phyloP scores from a whole-genome alignment of 2,329 filamentous ascomycete genomes.

The Cladosporium sp. region DNA sequence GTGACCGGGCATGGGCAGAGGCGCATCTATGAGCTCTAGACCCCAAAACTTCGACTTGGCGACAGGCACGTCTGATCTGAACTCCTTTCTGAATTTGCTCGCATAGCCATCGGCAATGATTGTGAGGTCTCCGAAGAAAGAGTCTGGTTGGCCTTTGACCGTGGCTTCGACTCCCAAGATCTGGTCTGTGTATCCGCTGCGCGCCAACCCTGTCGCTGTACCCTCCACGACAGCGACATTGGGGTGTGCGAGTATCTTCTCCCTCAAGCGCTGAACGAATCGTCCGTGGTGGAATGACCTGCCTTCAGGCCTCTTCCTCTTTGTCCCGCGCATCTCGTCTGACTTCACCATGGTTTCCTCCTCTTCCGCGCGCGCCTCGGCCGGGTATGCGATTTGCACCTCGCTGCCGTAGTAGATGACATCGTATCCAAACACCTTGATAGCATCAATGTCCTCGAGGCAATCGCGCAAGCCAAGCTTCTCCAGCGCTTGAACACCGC shows the following conservation, averaged over 20 bases:
- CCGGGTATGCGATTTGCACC: constrained; percentile 76
- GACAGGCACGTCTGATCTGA: constrained; percentile 62
- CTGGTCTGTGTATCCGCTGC: constrained; percentile 62
- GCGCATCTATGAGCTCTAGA: constrained; percentile 84
- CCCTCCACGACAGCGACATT: constrained; percentile 93
- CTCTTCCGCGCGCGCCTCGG: constrained; percentile 41
- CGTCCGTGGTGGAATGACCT: constrained; percentile 89
- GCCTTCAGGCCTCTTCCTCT: constrained; percentile 60
- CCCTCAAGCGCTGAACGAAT: constrained; percentile 79
- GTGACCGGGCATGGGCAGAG: constrained; percentile 68
- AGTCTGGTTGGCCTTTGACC: constrained; percentile 62
- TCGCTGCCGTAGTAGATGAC: constrained; percentile 74
- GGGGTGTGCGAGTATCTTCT: constrained; percentile 66
- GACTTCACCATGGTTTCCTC: constrained; percentile 30
- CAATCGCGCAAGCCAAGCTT: constrained; percentile 77
- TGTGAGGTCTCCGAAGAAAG: constrained; percentile 83
- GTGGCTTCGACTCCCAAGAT: constrained; percentile 78
- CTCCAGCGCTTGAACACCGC: constrained; percentile 75
- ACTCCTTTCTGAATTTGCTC: constrained; percentile 83
- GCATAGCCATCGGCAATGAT: constrained; percentile 89
- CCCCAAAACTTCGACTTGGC: constrained; percentile 88
- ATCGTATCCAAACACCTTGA: constrained; percentile 80
- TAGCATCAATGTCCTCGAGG: constrained; percentile 82
- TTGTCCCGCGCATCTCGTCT: constrained; percentile 29
- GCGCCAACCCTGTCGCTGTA: constrained; percentile 72